phyloP scores from a whole-genome alignment of 108 stramenopile genomes.

The Craspedostauros australis region DNA sequence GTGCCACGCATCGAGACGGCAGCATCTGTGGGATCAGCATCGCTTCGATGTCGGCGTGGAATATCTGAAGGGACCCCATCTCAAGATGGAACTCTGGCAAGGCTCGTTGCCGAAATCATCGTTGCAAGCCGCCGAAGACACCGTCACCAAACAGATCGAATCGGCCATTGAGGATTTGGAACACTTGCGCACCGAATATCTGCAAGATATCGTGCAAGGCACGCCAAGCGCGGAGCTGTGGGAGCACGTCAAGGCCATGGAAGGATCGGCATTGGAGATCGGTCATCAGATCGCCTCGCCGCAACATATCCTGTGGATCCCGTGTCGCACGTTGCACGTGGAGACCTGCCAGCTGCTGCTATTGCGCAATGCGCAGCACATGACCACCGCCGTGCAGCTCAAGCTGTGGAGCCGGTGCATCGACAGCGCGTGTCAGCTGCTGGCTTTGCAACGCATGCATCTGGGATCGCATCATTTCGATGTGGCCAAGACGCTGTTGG shows the following conservation, averaged over 20 bases:
- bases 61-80: conserved; percentile 9
- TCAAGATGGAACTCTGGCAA: conserved; percentile 40
- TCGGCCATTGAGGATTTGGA: conserved; percentile 52
- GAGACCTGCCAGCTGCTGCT: conserved; percentile 47
- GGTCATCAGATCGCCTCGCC: conserved; percentile 41
- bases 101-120: conserved; percentile 49
- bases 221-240: conserved; percentile 4
- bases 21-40: conserved; percentile 74
- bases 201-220: conserved; percentile 3
- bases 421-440: conserved; percentile 21
- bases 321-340: conserved; percentile 51
- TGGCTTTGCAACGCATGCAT: conserved; percentile 16
- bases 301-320: conserved; percentile 52
- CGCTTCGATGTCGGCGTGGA: conserved; percentile 73
- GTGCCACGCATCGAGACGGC: conserved; percentile 58
- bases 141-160: conserved; percentile 55
- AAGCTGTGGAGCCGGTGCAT: conserved; percentile 43
- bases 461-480: conserved; percentile 42
- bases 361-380: conserved; percentile 9
- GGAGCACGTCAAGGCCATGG: conserved; percentile 52
- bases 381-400: conserved; percentile 14
- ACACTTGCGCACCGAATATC: conserved; percentile 39
- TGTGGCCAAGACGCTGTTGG: conserved; percentile 29
- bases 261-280: conserved; percentile 49
- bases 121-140: conserved; percentile 20